Evolutionary conservation across 2,329 filamentous ascomycete genomes (phyloP), one percentile per base, ranked within the genome.

Genomic region (Mollisiaceae sp.): DNA sequence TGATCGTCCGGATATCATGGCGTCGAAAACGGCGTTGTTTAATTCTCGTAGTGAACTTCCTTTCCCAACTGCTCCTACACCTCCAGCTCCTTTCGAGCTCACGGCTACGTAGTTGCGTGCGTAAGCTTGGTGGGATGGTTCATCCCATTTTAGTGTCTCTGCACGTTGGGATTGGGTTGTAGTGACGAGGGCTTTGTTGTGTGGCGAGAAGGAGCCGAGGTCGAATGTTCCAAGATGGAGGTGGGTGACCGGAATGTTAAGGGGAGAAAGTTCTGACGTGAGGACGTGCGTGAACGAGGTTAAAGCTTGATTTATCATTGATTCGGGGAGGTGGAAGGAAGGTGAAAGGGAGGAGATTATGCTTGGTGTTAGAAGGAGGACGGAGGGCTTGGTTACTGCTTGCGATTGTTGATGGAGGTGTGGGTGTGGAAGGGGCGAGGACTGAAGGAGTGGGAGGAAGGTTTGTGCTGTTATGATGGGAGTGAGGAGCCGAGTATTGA

Each of bases 211-310:
- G 68, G 89, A 83, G 8, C 88, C 87, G 72, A 94, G 89, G 78
- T 98, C 94, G 76, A 99, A 93, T 24, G 92, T 94, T 65, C 95
- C 95, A 1, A 98, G 88, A 78, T 94, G 93, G 76, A 99, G 85
- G 75, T 97, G 93, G 1, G 91, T 91, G 22, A 97, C 91, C 45
- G 90, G 86, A 61, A 97, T 90, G 60, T 85, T 86, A 41, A 95
- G 83, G 4, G 92, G 88, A 4, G 85, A 83, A 47, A 97, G 85
- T 81, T 98, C 95, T 62, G 89, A 88, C 15, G 91, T 85, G 12
- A 98, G 83, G 0, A 93, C 91, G 59, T 91, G 86, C 35, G 92
- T 91, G 76, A 97, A 97, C 32, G 92, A 91, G 14, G 91, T 89
- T 4, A 41, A 9, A 9, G 38, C 15, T 41, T 41, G 38, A 41